A percentile compares a stretch with the other conserved stretches of the same genome.
Evolutionary conservation across 805 yeast species (phyloP).

Genomic region (Sugiyamaella marilandica): DNA sequence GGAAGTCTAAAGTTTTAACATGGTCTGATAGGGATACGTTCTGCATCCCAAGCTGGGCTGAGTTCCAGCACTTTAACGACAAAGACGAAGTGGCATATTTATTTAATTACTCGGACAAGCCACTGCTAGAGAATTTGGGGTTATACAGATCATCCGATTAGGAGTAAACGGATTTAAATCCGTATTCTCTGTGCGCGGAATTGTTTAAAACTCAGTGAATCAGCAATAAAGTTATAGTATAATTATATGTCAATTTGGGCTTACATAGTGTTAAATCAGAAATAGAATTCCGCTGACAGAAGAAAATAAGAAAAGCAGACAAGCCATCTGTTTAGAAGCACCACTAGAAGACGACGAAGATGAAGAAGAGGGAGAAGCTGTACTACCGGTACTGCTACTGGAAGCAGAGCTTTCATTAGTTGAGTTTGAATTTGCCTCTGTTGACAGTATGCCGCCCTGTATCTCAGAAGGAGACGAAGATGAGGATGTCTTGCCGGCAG

Average conservation of each 20-base stretch:
- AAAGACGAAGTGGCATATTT: conserved; percentile 7
- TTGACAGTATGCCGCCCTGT: conserved; percentile 10
- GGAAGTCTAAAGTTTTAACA: background rate
- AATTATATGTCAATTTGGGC: no score
- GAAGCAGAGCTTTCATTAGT: conserved; percentile 3
- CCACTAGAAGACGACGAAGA: conserved; percentile 4
- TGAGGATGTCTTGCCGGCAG: conserved; percentile 11
- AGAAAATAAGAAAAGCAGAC: background rate
- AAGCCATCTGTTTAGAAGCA: background rate
- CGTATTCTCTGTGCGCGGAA: no score
- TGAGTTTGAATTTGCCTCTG: conserved; percentile 6
- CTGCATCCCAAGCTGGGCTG: conserved; percentile 14
- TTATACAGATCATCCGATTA: conserved; percentile 1
- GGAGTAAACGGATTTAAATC: no score
- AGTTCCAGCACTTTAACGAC: conserved; percentile 12
- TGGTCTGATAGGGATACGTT: conserved; percentile 11
- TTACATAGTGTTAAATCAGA: no score
- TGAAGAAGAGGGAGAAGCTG: background rate
- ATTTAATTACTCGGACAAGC: conserved; percentile 10
- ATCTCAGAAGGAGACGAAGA: conserved; percentile 16
- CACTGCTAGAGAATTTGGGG: conserved; percentile 9
- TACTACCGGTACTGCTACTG: conserved; percentile 5
- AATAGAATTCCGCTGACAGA: no score
- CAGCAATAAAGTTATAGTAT: no score
- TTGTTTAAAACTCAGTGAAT: no score